Conservation (phyloP, 495 filamentous ascomycete genomes). For the Aspergillus bertholletiae region DNA sequence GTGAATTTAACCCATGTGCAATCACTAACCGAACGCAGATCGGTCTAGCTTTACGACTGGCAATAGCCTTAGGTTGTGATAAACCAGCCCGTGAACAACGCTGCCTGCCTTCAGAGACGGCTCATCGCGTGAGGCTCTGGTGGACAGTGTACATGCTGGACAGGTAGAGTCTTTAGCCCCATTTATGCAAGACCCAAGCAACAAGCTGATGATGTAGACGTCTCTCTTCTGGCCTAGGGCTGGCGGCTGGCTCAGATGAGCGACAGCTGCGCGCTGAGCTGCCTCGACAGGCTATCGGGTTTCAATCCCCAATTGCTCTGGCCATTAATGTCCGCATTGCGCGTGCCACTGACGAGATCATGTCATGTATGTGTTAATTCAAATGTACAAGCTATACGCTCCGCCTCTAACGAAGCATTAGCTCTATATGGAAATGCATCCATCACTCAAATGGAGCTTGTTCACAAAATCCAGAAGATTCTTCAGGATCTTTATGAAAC, state of each 20-base stretch:
- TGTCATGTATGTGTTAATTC: slow-evolving; percentile 15
- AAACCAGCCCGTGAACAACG: slow-evolving; percentile 12
- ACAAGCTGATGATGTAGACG: slow-evolving; percentile 6
- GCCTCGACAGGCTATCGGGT: slow-evolving; percentile 14
- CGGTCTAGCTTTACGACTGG: slow-evolving; percentile 18
- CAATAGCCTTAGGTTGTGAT: slow-evolving; percentile 21
- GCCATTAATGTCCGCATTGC: slow-evolving; percentile 22
- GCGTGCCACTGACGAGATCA: slow-evolving; percentile 22
- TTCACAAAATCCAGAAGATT: slow-evolving; percentile 14
- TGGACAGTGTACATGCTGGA: slow-evolving; percentile 27
- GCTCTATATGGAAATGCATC: slow-evolving; percentile 21
- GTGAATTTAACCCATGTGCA: background rate
- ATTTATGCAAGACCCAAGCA: background rate
- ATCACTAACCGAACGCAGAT: slow-evolving; percentile 8
- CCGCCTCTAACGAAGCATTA: background rate
- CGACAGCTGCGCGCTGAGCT: slow-evolving; percentile 15
- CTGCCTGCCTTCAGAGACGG: slow-evolving; percentile 17
- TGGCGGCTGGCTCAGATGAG: slow-evolving; percentile 23
- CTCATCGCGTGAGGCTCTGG: slow-evolving; percentile 19
- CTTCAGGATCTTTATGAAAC: slow-evolving; percentile 20
- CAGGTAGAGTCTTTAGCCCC: slow-evolving; percentile 4
- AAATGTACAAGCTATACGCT: background rate
- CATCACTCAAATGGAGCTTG: slow-evolving; percentile 18
- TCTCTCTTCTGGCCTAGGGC: slow-evolving; percentile 19
- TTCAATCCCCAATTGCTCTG: slow-evolving; percentile 19